These are phyloP conservation scores for Volvox africanus DNA, from an alignment of 139 green algal genomes.

Conservation along the genomic window DNA sequence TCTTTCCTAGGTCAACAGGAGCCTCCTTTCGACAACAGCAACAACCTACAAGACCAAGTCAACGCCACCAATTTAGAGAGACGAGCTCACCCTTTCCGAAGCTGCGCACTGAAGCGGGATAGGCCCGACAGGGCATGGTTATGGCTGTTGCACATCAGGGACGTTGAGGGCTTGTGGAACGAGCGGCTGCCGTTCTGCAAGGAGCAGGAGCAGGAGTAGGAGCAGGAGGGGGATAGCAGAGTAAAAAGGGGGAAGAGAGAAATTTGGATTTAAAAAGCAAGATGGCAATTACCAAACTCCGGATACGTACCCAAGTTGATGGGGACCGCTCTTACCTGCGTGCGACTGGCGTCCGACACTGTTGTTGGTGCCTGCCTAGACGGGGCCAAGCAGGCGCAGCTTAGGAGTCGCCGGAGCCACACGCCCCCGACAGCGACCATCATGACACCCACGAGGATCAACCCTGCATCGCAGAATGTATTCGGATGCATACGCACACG, in stretches of 20 bases:
- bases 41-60: too few species aligned
- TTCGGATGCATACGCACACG: too few species aligned
- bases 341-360: neutral
- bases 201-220: neutral
- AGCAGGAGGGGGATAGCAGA: neutral
- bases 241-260: neutral
- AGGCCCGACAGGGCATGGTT: conserved; percentile 25
- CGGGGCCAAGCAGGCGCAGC: conserved; percentile 21
- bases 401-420: conserved; percentile 16
- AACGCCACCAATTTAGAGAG: too few species aligned
- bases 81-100: conserved; percentile 26
- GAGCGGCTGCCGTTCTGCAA: conserved; percentile 18
- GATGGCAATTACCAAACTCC: too few species aligned
- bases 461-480: too few species aligned
- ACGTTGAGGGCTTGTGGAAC: neutral
- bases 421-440: neutral
- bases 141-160: neutral
- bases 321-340: neutral
- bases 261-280: too few species aligned
- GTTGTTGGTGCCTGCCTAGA: neutral
- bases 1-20: too few species aligned
- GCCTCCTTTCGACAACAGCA: too few species aligned
- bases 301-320: too few species aligned
- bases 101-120: neutral
- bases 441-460: neutral